Percentiles rank a stretch among this genome's conserved stretches.
Conservation (phyloP, 495 filamentous ascomycete genomes). For the Penicillium paxilli region DNA sequence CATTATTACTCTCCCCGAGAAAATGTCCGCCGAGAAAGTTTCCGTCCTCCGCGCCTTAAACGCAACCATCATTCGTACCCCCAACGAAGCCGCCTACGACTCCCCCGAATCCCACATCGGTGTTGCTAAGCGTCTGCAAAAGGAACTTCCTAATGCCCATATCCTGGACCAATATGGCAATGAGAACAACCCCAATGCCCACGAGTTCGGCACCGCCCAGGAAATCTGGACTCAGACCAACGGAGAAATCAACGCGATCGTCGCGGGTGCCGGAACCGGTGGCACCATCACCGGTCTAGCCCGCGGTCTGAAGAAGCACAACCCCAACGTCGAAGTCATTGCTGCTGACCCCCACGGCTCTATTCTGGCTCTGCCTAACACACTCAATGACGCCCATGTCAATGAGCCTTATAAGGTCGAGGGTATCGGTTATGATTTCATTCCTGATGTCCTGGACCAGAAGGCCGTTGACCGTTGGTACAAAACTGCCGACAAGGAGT, state of each 20-base stretch:
- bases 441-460: slow-evolving; percentile 88
- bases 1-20: slow-evolving; percentile 98
- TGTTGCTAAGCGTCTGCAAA: slow-evolving; percentile 83
- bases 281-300: slow-evolving; percentile 93
- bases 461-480: slow-evolving; percentile 89
- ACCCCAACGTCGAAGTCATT: slow-evolving; percentile 76
- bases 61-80: slow-evolving; percentile 96
- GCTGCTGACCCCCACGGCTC: slow-evolving; percentile 91
- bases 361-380: slow-evolving; percentile 77
- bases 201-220: slow-evolving; percentile 92
- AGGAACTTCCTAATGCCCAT: slow-evolving; percentile 94
- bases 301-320: slow-evolving; percentile 83
- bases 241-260: slow-evolving; percentile 80
- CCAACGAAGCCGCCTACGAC: slow-evolving; percentile 93
- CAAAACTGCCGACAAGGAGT: slow-evolving; percentile 92
- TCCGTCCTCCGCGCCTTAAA: slow-evolving; percentile 89
- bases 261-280: slow-evolving; percentile 93
- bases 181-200: slow-evolving; percentile 84
- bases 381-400: slow-evolving; percentile 72
- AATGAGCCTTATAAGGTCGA: slow-evolving; percentile 96
- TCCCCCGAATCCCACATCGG: slow-evolving; percentile 96
- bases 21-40: slow-evolving; percentile 99
- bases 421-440: slow-evolving; percentile 98
- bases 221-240: slow-evolving; percentile 93
- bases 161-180: slow-evolving; percentile 98